Percentiles rank a stretch among this genome's conserved stretches.
Conservation (phyloP, 139 green algal genomes). For the Micractinium sp. region DNA sequence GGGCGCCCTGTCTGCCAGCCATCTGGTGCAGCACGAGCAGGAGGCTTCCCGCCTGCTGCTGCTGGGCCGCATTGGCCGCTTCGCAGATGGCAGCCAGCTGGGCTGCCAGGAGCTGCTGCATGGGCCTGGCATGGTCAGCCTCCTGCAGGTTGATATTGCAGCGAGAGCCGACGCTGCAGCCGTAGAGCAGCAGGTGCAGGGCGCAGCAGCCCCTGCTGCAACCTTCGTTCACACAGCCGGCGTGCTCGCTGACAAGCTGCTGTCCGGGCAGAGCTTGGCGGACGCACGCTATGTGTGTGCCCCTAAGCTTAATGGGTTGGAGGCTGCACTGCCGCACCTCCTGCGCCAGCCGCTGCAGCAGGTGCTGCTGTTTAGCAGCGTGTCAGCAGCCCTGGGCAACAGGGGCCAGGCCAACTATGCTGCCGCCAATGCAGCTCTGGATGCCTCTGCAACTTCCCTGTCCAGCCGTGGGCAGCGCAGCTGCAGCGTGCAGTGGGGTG, state of each 20-base stretch:
- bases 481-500: slow-evolving; percentile 51
- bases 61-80: slow-evolving; percentile 17
- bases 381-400: slow-evolving; percentile 44
- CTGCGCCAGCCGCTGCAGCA: slow-evolving; percentile 1
- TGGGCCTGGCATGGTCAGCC: background rate
- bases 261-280: slow-evolving; percentile 57
- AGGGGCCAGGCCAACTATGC: slow-evolving; percentile 60
- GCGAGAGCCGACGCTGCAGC: background rate
- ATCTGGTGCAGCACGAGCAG: slow-evolving; percentile 55
- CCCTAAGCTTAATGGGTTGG: slow-evolving; percentile 53
- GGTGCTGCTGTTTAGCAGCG: slow-evolving; percentile 43
- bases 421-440: slow-evolving; percentile 51
- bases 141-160: slow-evolving; percentile 4
- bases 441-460: slow-evolving; percentile 3
- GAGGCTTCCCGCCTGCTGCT: slow-evolving; percentile 29
- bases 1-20: slow-evolving; percentile 65
- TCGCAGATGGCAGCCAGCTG: background rate
- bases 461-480: slow-evolving; percentile 5
- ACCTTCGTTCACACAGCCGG: slow-evolving; percentile 69
- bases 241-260: slow-evolving; percentile 72
- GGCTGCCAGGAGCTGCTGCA: background rate
- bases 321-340: slow-evolving; percentile 18
- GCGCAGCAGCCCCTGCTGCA: background rate
- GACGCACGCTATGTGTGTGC: slow-evolving; percentile 44
- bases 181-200: background rate